Base-by-base conservation (phyloP, 2,329 filamentous ascomycete genomes). In the Verruconis gallopava region DNA sequence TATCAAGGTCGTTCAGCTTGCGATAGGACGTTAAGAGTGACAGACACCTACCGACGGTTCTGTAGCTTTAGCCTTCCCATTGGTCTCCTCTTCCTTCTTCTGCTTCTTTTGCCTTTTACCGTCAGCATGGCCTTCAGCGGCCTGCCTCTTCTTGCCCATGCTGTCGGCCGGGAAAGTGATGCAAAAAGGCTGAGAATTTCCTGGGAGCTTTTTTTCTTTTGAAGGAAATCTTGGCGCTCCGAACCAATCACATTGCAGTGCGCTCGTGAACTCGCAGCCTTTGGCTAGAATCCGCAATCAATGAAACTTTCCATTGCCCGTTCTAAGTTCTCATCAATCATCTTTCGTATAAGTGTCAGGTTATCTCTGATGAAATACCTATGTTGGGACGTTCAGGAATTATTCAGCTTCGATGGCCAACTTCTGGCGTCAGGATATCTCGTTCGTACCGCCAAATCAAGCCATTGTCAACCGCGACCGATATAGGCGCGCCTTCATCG, bases 111-210 rank as follows among this genome's bases (percentile, higher is more conserved):
- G 25, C 25, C n/a, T 14, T 36, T 9, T 25, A 28, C 21, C 38
- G 33, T 45, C 42, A 40, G 41, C 28, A 41, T 37, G 46, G 41
- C 47, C 56, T 55, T 54, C 57, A 14, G 49, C 46, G 9, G 55
- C 53, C 38, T 58, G 60, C 19, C 60, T 45, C 50, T 63, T 62
- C 35, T 50, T 51, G 18, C 56, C 58, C 59, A 61, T 61, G 18
- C 28, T 45, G 14, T 3, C 4, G 25, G 25, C n/a, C 25, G 9
- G n/a, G n/a, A 9, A 15, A 36, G 6, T 11, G 17, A 15, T 36
- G 6, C 25, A n/a, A 9, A 30, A 30, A 30, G 6, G n/a, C n/a
- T 30, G 33, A 18, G 17, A 15, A 6, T 9, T 36, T 36, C 17
- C 17, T 36, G 33, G 9, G 33, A 11, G 25, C 25, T 9, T 30